Conservation (phyloP, 352 stramenopile species). For the Elongisporangium senticosum region DNA sequence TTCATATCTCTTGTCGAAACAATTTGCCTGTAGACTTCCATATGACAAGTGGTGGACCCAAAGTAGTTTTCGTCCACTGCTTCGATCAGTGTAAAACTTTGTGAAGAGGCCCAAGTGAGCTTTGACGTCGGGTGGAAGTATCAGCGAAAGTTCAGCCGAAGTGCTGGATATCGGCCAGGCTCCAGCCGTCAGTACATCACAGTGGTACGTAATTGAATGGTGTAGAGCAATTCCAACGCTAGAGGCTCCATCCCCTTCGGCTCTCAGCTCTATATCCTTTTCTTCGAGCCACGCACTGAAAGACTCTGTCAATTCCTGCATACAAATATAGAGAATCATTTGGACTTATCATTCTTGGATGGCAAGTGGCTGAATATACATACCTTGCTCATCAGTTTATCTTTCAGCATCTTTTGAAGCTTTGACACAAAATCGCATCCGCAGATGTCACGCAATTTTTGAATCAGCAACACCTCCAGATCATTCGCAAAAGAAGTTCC, state of each 20-base stretch:
- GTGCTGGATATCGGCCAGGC: slow-evolving; percentile 79
- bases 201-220: slow-evolving; percentile 56
- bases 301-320: slow-evolving; percentile 54
- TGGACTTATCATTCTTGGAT: background rate
- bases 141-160: slow-evolving; percentile 36
- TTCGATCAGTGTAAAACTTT: slow-evolving; percentile 76
- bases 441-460: slow-evolving; percentile 82
- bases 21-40: slow-evolving; percentile 59
- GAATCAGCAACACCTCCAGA: slow-evolving; percentile 71
- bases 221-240: slow-evolving; percentile 50
- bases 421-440: slow-evolving; percentile 85
- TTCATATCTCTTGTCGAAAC: slow-evolving; percentile 75
- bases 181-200: slow-evolving; percentile 76
- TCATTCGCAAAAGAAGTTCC: slow-evolving; percentile 70
- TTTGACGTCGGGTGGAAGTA: slow-evolving; percentile 53
- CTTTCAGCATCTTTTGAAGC: slow-evolving; percentile 85
- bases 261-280: slow-evolving; percentile 42
- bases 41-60: slow-evolving; percentile 79
- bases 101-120: slow-evolving; percentile 67
- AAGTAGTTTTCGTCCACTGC: slow-evolving; percentile 68
- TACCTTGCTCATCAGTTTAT: slow-evolving; percentile 84
- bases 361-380: background rate
- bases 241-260: slow-evolving; percentile 11
- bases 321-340: background rate
- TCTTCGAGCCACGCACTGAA: slow-evolving; percentile 74